Evolutionary conservation across 495 filamentous ascomycete species (phyloP).

Genomic region (Penicillium daleae): DNA sequence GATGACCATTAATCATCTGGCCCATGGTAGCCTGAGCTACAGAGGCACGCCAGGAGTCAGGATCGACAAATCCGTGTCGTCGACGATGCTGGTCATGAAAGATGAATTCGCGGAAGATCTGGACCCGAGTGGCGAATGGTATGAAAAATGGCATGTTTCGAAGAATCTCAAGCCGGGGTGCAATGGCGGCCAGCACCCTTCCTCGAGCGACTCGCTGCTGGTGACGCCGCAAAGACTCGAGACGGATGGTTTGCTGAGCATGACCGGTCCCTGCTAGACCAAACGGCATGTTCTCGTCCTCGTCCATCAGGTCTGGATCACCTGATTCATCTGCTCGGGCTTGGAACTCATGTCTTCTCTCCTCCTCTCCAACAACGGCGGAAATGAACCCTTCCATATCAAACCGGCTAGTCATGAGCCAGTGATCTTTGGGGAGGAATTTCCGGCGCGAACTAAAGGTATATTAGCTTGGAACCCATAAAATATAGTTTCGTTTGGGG

Average conservation of each 20-base stretch:
- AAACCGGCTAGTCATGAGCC: conserved; percentile 92
- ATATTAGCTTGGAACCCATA: conserved; percentile 10
- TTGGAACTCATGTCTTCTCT: conserved; percentile 71
- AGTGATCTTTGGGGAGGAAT: conserved; percentile 81
- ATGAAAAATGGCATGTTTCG: conserved; percentile 98
- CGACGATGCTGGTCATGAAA: conserved; percentile 76
- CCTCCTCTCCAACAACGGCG: conserved; percentile 86
- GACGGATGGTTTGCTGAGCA: conserved; percentile 53
- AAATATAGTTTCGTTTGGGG: background rate
- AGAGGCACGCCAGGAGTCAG: conserved; percentile 77
- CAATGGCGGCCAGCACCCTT: conserved; percentile 72
- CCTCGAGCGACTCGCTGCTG: conserved; percentile 67
- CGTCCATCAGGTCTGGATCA: conserved; percentile 37
- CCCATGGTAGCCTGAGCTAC: conserved; percentile 48
- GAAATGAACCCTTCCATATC: conserved; percentile 90
- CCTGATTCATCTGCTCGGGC: conserved; percentile 58
- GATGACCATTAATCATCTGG: conserved; percentile 39
- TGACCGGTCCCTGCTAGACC: conserved; percentile 56
- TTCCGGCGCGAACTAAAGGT: conserved; percentile 69
- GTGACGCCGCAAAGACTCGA: conserved; percentile 58
- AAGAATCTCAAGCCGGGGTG: conserved; percentile 85
- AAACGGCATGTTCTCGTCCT: conserved; percentile 35
- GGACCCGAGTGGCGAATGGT: conserved; percentile 87
- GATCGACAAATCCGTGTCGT: conserved; percentile 74
- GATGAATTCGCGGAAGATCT: conserved; percentile 94